Evolutionary conservation across 1,284 basidiomycete species (phyloP).

Genomic region (Moesziomyces antarcticus): DNA sequence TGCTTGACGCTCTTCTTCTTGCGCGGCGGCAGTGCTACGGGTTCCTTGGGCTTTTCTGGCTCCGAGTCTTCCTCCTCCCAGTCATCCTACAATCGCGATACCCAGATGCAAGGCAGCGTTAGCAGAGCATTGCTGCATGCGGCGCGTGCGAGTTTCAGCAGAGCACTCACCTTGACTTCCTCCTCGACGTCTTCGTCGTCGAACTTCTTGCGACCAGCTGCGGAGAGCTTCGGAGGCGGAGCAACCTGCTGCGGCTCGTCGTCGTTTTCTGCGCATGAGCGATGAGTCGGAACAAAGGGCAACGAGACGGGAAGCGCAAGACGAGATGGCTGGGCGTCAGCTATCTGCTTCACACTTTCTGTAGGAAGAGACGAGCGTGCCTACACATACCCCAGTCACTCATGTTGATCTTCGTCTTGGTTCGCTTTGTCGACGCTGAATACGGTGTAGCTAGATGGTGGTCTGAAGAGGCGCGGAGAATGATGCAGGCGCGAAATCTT

Average conservation of each 20-base stretch:
- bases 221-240: conserved; percentile 26
- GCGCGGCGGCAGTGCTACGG: conserved; percentile 48
- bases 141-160: neutral
- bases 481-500: neutral
- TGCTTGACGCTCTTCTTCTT: conserved; percentile 66
- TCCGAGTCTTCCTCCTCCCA: conserved; percentile 66
- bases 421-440: neutral
- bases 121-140: conserved; percentile 1
- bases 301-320: too few relatives aligned
- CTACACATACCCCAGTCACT: conserved; percentile 59
- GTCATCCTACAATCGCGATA: conserved; percentile 50
- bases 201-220: conserved; percentile 54
- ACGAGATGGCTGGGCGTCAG: too few relatives aligned
- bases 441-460: conserved; percentile 7
- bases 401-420: conserved; percentile 28
- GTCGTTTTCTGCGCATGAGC: conserved; percentile 52
- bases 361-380: neutral
- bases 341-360: neutral
- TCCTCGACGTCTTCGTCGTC: conserved; percentile 67
- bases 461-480: neutral
- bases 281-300: too few relatives aligned
- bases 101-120: neutral
- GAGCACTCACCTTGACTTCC: conserved; percentile 53
- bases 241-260: conserved; percentile 51
- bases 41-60: conserved; percentile 37